Conservation (phyloP, 2,329 filamentous ascomycete species). For the Epichloe gansuensis region DNA sequence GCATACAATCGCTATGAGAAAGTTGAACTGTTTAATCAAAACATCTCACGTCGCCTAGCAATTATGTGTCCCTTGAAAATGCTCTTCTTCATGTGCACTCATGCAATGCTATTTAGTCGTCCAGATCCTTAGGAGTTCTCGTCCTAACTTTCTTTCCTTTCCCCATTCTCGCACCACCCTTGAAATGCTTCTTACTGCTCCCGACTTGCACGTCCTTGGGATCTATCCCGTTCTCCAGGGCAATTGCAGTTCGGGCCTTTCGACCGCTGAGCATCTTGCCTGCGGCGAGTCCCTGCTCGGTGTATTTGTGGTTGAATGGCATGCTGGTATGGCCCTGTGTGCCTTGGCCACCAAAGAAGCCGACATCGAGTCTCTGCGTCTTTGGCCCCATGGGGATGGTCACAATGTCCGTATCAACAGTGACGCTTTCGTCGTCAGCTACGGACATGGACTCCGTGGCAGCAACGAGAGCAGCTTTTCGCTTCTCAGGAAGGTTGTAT, state of each 20-base stretch:
- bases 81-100: background rate
- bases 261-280: constrained; percentile 65
- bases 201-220: constrained; percentile 58
- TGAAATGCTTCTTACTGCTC: constrained; percentile 85
- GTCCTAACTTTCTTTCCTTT: constrained; percentile 35
- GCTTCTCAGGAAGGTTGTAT: constrained; percentile 68
- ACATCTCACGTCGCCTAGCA: too few species aligned
- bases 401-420: constrained; percentile 35
- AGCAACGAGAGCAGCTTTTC: constrained; percentile 51
- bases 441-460: constrained; percentile 36
- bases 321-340: constrained; percentile 55
- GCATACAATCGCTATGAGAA: too few species aligned
- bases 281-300: constrained; percentile 52
- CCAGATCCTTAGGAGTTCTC: constrained; percentile 2
- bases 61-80: background rate
- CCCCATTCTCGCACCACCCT: constrained; percentile 53
- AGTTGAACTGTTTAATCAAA: too few species aligned
- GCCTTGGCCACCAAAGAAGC: constrained; percentile 67
- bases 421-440: constrained; percentile 17
- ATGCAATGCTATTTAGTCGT: constrained; percentile 4
- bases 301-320: constrained; percentile 87
- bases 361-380: constrained; percentile 66
- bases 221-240: constrained; percentile 75
- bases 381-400: constrained; percentile 53
- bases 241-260: constrained; percentile 70